Evolutionary conservation across 768 basidiomycete species (phyloP).

Genomic region (Crassisporium funariophilum): DNA sequence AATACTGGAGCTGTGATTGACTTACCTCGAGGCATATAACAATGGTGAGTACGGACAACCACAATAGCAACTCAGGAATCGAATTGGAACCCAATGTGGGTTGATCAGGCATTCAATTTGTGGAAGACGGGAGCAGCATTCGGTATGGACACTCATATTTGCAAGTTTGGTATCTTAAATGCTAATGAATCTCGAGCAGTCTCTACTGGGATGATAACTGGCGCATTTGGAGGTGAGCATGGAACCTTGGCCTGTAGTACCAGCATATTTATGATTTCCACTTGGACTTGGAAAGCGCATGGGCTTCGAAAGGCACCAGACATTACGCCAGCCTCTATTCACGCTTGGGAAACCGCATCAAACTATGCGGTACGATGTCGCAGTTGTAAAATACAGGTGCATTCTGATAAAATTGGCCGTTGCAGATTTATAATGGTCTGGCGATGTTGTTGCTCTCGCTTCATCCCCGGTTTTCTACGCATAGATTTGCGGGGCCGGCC

Average conservation of each 20-base stretch:
- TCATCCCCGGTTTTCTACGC: conserved; percentile 59
- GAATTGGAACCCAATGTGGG: not conserved
- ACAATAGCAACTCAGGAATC: too few species aligned
- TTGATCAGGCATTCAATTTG: conserved; percentile 28
- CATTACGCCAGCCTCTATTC: conserved; percentile 51
- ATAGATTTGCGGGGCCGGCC: conserved; percentile 69
- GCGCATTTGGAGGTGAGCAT: conserved; percentile 64
- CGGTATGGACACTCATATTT: conserved; percentile 27
- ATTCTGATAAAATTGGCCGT: not conserved
- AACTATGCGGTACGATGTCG: conserved; percentile 57
- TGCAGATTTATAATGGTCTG: conserved; percentile 70
- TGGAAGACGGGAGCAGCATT: conserved; percentile 48
- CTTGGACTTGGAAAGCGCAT: conserved; percentile 42
- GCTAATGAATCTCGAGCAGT: conserved; percentile 18
- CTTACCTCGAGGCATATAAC: not conserved
- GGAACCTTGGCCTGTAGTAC: too few species aligned
- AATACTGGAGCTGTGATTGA: too few species aligned
- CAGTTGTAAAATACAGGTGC: not conserved
- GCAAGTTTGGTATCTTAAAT: not conserved
- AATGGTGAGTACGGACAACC: not conserved
- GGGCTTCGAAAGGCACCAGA: conserved; percentile 50
- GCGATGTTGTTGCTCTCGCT: conserved; percentile 62
- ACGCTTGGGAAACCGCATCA: conserved; percentile 65
- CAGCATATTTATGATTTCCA: not conserved
- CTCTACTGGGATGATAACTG: conserved; percentile 56